Evolutionary conservation across 1,284 basidiomycete genomes (phyloP).

Genomic region (Rhodotorula mucilaginosa): DNA sequence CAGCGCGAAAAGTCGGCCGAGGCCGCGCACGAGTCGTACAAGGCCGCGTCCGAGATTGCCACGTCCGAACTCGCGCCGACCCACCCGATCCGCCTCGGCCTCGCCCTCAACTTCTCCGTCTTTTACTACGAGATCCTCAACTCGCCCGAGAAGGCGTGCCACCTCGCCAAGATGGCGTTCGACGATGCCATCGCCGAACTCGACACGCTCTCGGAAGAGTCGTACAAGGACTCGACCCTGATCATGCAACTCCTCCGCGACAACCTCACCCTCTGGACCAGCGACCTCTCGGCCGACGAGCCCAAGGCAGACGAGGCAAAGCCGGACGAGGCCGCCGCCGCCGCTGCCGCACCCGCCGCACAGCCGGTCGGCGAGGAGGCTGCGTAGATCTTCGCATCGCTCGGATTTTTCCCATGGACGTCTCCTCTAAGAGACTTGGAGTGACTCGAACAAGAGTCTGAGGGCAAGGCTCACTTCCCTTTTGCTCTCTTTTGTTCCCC

Average conservation of each 20-base stretch:
- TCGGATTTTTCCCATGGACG: background rate
- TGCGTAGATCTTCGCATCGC: background rate
- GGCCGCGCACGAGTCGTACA: conserved; percentile 99
- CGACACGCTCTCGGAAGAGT: conserved; percentile 98
- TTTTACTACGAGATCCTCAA: conserved; percentile 99
- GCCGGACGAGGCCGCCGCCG: conserved; percentile 9
- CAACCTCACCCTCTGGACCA: conserved; percentile 70
- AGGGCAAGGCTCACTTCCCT: background rate
- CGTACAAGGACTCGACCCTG: conserved; percentile 73
- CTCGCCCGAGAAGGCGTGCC: conserved; percentile 97
- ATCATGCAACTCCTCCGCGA: conserved; percentile 99
- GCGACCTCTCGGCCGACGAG: conserved; percentile 33
- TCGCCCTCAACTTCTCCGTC: conserved; percentile 99
- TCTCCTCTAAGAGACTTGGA: too few relatives aligned
- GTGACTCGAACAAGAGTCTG: too few relatives aligned
- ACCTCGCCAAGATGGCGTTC: conserved; percentile 99
- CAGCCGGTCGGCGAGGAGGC: conserved; percentile 11
- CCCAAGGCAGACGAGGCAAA: conserved; percentile 28
- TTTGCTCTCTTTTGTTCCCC: background rate
- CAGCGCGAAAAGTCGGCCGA: conserved; percentile 87
- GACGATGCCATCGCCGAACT: conserved; percentile 99
- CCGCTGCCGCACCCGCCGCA: conserved; percentile 7
- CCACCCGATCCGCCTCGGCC: conserved; percentile 98
- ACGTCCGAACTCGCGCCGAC: conserved; percentile 94
- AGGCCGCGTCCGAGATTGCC: conserved; percentile 97